These are phyloP conservation scores for Benincasa hispida DNA, from an alignment of 306 rosid genomes.

Conservation along the genomic window DNA sequence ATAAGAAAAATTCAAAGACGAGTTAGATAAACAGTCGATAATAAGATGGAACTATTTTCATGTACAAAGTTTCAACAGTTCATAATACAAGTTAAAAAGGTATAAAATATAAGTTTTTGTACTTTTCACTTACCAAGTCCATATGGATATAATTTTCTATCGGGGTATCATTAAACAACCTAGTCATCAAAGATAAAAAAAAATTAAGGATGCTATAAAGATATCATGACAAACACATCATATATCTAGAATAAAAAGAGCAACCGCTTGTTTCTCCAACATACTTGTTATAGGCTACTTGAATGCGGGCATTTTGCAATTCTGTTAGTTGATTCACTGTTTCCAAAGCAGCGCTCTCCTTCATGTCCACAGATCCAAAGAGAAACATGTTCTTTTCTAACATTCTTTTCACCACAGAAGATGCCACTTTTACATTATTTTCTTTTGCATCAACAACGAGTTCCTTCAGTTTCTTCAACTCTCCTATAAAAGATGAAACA, in stretches of 20 bases:
- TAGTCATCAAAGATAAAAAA: conserved; percentile 23
- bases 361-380: conserved; percentile 60
- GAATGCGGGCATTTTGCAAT: conserved; percentile 57
- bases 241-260: conserved; percentile 7
- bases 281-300: conserved; percentile 49
- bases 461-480: conserved; percentile 47
- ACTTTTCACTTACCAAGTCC: conserved; percentile 55
- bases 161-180: conserved; percentile 38
- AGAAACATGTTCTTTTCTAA: conserved; percentile 60
- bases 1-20: neutral
- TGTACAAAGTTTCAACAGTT: neutral
- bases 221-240: conserved; percentile 3
- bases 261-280: neutral
- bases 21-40: neutral
- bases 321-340: conserved; percentile 58
- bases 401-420: conserved; percentile 52
- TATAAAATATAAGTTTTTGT: neutral
- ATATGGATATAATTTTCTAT: conserved; percentile 41
- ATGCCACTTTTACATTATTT: conserved; percentile 25
- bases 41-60: neutral
- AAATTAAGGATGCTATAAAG: conserved; percentile 1
- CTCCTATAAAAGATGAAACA: conserved; percentile 30
- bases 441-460: conserved; percentile 50
- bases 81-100: neutral
- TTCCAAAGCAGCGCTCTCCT: conserved; percentile 40